Evolutionary conservation across 371 early-diverging fungal genomes (phyloP), one percentile per base, ranked within the genome.

Genomic region (Mucor indicus): DNA sequence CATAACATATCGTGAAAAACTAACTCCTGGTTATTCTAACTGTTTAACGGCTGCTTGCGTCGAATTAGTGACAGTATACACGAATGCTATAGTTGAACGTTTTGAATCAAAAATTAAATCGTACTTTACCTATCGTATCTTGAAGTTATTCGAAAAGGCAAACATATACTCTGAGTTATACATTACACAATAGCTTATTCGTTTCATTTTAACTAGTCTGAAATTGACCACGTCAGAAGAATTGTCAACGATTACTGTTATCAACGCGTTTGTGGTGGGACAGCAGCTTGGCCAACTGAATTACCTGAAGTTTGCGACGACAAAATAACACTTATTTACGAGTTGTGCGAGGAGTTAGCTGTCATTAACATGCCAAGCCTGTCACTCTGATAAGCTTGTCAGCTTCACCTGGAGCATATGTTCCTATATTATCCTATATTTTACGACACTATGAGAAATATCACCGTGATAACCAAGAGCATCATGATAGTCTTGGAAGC

Each of bases 191-290:
- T 42, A 29, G 29, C 43, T 6, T 23, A 16, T 40, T 23, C 27
- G 16, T 42, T 42, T 15, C 22, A 19, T 44, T 2, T n/a, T n/a
- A n/a, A 20, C 15, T 33, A 32, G 44, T 13, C 21, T 27, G 22
- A 33, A 8, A 44, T 21, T 4, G 32, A 2, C 22, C 19, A 16
- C 13, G 10, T 44, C 5, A 30, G 19, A 47, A 27, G 29, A 2
- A 47, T 37, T 29, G 5, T 47, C 3, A 24, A 47, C n/a, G 8
- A 3, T 2, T 38, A 47, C 13, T 47, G 37, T 38, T 47, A 47
- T 27, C 38, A 47, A 38, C 19, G 22, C 13, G 30, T 47, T 20
- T 47, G 38, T 38, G 48, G 48, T 22, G 38, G 48, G 5, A 27
- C 48, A 19, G 38, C 38, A 25, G n/a, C n/a, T 20, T 47, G 38